phyloP scores from a whole-genome alignment of 2,329 filamentous ascomycete species.

The Chrysoporthe cubensis region DNA sequence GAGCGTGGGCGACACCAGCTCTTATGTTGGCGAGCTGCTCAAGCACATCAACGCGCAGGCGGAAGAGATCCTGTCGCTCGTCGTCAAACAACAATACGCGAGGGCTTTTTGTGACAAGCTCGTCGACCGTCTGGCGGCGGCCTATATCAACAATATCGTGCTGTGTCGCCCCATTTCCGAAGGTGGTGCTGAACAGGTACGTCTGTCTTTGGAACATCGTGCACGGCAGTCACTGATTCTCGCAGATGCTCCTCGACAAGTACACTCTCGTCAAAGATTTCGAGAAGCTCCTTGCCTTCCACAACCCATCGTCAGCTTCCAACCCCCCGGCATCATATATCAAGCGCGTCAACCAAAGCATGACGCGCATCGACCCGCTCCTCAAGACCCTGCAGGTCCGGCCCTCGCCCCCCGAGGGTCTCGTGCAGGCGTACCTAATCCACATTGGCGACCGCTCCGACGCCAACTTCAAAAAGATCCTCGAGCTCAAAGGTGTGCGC shows the following conservation, averaged over 20 bases:
- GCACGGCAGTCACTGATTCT: constrained; percentile 32
- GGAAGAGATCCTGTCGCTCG: constrained; percentile 72
- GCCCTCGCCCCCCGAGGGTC: constrained; percentile 84
- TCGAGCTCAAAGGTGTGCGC: constrained; percentile 91
- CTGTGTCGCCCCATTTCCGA: constrained; percentile 91
- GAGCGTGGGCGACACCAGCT: constrained; percentile 88
- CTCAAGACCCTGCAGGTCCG: constrained; percentile 97
- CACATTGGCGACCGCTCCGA: constrained; percentile 95
- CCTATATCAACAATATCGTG: constrained; percentile 82
- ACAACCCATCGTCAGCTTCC: constrained; percentile 53
- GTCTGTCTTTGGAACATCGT: constrained; percentile 21
- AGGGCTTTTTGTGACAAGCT: constrained; percentile 94
- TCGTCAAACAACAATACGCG: constrained; percentile 92
- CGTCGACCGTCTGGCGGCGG: constrained; percentile 81
- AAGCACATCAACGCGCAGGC: constrained; percentile 72
- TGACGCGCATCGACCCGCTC: constrained; percentile 86
- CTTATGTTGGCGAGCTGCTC: constrained; percentile 84
- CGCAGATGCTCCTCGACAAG: constrained; percentile 90
- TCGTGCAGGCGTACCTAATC: constrained; percentile 96
- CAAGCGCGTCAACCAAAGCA: constrained; percentile 82
- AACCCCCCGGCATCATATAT: constrained; percentile 66
- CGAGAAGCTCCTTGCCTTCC: constrained; percentile 68
- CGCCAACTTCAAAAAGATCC: constrained; percentile 92
- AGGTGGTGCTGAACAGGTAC: constrained; percentile 87
- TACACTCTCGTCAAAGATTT: constrained; percentile 86